Base-by-base conservation (phyloP, 2,329 filamentous ascomycete species). In the Arthroderma sp. region DNA sequence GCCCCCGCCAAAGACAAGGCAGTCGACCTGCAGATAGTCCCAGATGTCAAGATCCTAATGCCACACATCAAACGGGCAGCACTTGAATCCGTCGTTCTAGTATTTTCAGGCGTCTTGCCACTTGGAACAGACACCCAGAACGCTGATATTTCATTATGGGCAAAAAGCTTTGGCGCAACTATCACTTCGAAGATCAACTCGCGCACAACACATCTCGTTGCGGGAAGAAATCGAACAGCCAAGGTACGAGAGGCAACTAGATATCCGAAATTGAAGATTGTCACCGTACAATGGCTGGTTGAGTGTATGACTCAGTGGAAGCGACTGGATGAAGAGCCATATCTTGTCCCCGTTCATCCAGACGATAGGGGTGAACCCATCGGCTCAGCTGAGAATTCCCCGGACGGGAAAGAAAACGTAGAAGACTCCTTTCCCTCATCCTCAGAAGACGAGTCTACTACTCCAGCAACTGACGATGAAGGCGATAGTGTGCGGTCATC, bases 71-170 rank as follows among this genome's bases (percentile, higher is more conserved):
- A 97, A 74, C 75, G 78, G 0, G 79, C 79, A 56, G 86, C 94
- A 1, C 81, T 98, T 0, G 80, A 79, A 21, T 87, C 84, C 13
- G 82, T 87, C 9, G 82, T 84, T 4, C 81, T 98, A 58, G 91
- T 95, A 4, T 85, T 97, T 62, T 95, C 91, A 0, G 93, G 93
- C 0, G 84, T 98, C 2, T 84, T 97, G 2, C 91, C 91, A 0
- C 75, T 95, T 0, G 88, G 87, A 4, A 81, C 86, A 38, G 85
- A 91, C 64, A 83, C 91, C 35, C 81, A 87, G 66, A 82, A 80
- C 60, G 90, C 90, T 1, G 93, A 98, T 68, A 87, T 95, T 58
- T 90, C 87, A 3, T 77, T 91, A 43, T 95, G 94, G 78, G 86
- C 90, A 2, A 84, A 84, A 67, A 88, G 81, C 65, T 97, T 96